Conservation (phyloP, 345 rosid species). For the Sisymbrium altissimum region DNA sequence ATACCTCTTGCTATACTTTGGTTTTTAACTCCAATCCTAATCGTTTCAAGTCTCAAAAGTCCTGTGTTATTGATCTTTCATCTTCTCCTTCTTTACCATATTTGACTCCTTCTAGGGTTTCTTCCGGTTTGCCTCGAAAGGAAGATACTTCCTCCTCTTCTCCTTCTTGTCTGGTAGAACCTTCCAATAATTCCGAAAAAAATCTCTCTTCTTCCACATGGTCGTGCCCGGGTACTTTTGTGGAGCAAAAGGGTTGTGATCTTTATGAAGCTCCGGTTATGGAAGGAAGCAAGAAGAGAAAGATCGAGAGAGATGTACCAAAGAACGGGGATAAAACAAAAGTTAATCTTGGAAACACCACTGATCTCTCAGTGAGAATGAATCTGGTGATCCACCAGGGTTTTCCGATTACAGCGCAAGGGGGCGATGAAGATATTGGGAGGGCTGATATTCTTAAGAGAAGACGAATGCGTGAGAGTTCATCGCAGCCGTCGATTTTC, state of each 20-base stretch:
- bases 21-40: slow-evolving; percentile 67
- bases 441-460: slow-evolving; percentile 41
- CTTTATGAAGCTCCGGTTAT: slow-evolving; percentile 28
- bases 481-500: slow-evolving; percentile 44
- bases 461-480: slow-evolving; percentile 41
- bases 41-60: slow-evolving; percentile 27
- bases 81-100: slow-evolving; percentile 35
- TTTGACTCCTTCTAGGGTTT: slow-evolving; percentile 44
- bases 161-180: slow-evolving; percentile 30
- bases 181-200: slow-evolving; percentile 17
- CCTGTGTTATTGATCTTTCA: slow-evolving; percentile 29
- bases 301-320: slow-evolving; percentile 17
- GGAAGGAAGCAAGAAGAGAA: slow-evolving; percentile 41
- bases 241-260: slow-evolving; percentile 21
- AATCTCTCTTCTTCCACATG: slow-evolving; percentile 31
- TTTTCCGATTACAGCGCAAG: slow-evolving; percentile 26
- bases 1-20: slow-evolving; percentile 39
- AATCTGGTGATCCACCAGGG: slow-evolving; percentile 55
- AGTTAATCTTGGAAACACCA: slow-evolving; percentile 36
- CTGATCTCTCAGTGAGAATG: slow-evolving; percentile 59
- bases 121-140: slow-evolving; percentile 38
- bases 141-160: slow-evolving; percentile 38
- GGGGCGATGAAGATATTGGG: slow-evolving; percentile 34
- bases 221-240: slow-evolving; percentile 24
- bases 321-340: slow-evolving; percentile 34